Percentiles rank a stretch among this genome's conserved stretches.
These are phyloP conservation scores for Aureobasidium mangrovei DNA, from an alignment of 2,329 filamentous ascomycete species.

Conservation along the genomic window DNA sequence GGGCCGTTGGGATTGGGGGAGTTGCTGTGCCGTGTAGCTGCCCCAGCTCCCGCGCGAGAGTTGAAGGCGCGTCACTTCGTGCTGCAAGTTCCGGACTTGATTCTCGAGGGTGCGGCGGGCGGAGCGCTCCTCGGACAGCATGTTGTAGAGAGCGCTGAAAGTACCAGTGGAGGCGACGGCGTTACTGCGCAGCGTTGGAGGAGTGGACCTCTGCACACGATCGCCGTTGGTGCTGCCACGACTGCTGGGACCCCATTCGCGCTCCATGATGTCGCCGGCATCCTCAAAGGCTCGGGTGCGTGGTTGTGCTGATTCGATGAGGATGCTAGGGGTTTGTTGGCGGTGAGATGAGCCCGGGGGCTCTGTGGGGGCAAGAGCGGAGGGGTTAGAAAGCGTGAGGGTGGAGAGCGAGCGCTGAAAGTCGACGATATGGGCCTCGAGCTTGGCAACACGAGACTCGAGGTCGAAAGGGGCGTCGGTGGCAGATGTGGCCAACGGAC, in stretches of 20 bases:
- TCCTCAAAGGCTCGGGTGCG: conserved; percentile 16
- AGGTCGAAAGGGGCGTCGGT: conserved; percentile 22
- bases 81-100: conserved; percentile 16
- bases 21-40: conserved; percentile 9
- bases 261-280: conserved; percentile 12
- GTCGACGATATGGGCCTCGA: conserved; percentile 26
- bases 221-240: not conserved
- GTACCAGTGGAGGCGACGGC: conserved; percentile 17
- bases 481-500: conserved; percentile 13
- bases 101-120: conserved; percentile 28
- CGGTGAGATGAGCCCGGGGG: conserved; percentile 10
- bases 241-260: conserved; percentile 12
- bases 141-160: conserved; percentile 29
- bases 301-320: conserved; percentile 25
- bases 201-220: not conserved
- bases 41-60: conserved; percentile 9
- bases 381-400: conserved; percentile 22
- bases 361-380: conserved; percentile 17
- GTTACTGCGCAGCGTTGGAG: not conserved
- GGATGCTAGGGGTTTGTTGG: conserved; percentile 26
- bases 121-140: conserved; percentile 30
- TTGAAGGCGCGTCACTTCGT: conserved; percentile 19
- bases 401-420: conserved; percentile 27
- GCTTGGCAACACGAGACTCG: conserved; percentile 27
- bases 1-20: conserved; percentile 14